Evolutionary conservation across 2,329 filamentous ascomycete species (phyloP), one percentile per base, ranked within the genome.

Genomic region (Trichoderma pleuroti): DNA sequence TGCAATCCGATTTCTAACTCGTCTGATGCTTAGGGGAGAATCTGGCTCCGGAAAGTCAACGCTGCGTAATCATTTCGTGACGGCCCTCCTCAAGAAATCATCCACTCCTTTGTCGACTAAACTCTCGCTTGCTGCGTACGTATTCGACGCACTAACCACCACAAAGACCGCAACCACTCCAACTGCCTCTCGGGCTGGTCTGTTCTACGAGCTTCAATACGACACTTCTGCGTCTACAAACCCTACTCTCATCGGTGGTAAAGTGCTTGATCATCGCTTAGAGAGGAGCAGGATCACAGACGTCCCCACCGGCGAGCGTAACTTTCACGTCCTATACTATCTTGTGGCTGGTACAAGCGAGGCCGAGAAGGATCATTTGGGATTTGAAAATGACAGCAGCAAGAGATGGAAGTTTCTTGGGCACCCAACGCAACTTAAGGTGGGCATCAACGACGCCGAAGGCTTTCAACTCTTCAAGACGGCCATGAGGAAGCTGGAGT

Each of bases 391-490:
- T 7, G 80, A 78, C 18, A 77, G 91, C 75, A 89, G 91, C 76
- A 97, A 93, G 83, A 87, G 96, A 81, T 99, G 96, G 96, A 92
- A 94, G 79, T 99, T 97, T 78, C 87, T 99, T 4, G 96, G 96
- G 4, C 96, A 99, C 76, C 96, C 95, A 1, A 98, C 95, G 0
- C 96, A 99, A 81, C 87, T 99, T 74, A 98, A 97, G 80, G 93
- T 98, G 32, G 96, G 96, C 71, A 94, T 99, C 79, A 98, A 99
- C 77, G 96, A 99, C 78, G 87, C 91, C 2, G 94, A 98, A 77
- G 96, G 95, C 5, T 99, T 99, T 81, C 93, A 97, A 78, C 91
- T 98, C 67, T 98, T 99, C 86, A 98, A 98, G 84, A 97, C 93
- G 1, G 96, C 96, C 1, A 84, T 99, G 62, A 89, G 94, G 74